Evolutionary conservation across 2,329 filamentous ascomycete genomes (phyloP), one percentile per base, ranked within the genome.

Genomic region (Bertia moriformis): DNA sequence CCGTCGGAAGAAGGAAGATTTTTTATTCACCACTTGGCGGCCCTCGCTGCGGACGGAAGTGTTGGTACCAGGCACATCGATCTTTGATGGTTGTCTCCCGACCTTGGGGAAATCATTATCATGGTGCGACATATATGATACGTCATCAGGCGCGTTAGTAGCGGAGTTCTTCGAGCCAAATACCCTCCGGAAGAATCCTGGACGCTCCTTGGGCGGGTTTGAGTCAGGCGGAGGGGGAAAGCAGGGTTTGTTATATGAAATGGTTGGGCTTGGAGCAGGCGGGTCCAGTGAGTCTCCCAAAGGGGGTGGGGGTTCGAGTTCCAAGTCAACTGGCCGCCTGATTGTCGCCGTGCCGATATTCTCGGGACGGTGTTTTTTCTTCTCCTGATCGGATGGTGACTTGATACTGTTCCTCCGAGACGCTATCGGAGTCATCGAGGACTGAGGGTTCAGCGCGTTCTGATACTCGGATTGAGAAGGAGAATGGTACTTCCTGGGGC

Each of bases 101-200:
- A 7, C 15, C 17, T 35, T 35, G 32, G 17, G 32, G 32, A 18
- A 7, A 7, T 35, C 32, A 35, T 35, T 35, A 7, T 35, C 32
- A 10, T 35, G 32, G 12, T 7, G 15, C 24, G n/a, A 29, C 24
- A n/a, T 29, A 35, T 13, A 35, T 35, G 12, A 18, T 7, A 35
- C 7, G 32, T 18, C 15, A 14, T 17, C 15, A 14, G 32, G 7
- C 15, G 27, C 19, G 39, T 24, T 18, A 32, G 33, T 33, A 7
- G 39, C 19, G 24, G 44, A 18, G 32, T 7, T 37, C 30, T 43
- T 35, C 10, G 32, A 10, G 7, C 32, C 32, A 18, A 81, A 80
- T 1, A 82, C 73, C 40, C 77, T 67, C 44, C 73, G 67, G 57
- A 82, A 81, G 56, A 82, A 81, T n/a, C 77, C 76, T 14, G 67